Base-by-base conservation (phyloP, 495 filamentous ascomycete species). In the Talaromyces borbonicus region DNA sequence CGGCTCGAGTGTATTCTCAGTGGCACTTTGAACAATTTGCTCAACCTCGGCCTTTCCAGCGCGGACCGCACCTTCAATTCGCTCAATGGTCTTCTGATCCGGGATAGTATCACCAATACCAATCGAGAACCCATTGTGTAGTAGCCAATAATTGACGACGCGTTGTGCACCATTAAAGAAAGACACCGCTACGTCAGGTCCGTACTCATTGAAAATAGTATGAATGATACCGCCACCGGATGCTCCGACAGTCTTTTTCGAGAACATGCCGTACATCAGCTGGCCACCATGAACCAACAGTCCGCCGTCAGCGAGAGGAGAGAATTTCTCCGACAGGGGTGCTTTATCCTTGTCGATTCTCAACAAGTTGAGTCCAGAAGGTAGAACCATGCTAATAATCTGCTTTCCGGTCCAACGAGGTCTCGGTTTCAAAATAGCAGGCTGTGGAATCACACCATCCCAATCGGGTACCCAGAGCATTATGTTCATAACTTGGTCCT, bases 401-500 rank as follows among this genome's bases (percentile, higher is more conserved):
- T 99, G 92, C 65, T 99, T 99, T 53, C 92, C 92, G n/a, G 93
- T 95, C 92, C 92, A 99, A 49, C 86, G 78, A 14, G 93, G 89
- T 38, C 84, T 73, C 30, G 92, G 92, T 60, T 90, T 95, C 54
- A 92, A 46, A 49, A 99, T 94, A 8, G 90, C 88, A 11, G 92
- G 92, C 7, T 80, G 75, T 18, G 92, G 92, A 56, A 97, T 87
- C 19, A 90, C 73, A 16, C 92, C 92, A 66, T 99, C 92, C 92
- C 92, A 99, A 22, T 90, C 81, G 19, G 92, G 92, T 40, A 96
- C 88, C 89, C 90, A 97, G 55, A 99, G 71, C 66, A 99, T 82
- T 47, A 92, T 68, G 55, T 95, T 92, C 87, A 95, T 95, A 33
- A 97, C 81, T 59, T 92, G 74, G 46, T 95, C 84, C 60, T 87